Evolutionary conservation across 2,329 filamentous ascomycete species (phyloP), one percentile per base, ranked within the genome.

Genomic region (Xylariaceae sp.): DNA sequence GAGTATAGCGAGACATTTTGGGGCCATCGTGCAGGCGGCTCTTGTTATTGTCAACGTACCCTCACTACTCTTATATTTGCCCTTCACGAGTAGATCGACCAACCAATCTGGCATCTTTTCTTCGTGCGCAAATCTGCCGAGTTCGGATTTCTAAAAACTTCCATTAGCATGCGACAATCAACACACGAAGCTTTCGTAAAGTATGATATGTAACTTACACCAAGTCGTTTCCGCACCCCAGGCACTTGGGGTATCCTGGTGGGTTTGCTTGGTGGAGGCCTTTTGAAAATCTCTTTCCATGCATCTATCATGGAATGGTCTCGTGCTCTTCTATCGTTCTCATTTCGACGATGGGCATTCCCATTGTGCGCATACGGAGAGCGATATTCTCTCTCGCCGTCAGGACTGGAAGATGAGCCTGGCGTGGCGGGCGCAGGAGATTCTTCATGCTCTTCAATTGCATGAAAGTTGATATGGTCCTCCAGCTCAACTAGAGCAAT

Each of bases 101-200:
- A 92, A 77, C 82, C 83, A 88, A 9, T 75, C 71, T 0, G 89
- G 89, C 89, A 92, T 92, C 59, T 81, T 77, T 39, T 84, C 81
- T 67, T 93, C 89, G 60, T 89, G 75, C 1, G 87, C 87, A 69
- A 88, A 84, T 22, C 83, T 82, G 0, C 89, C 89, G 13, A 93
- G 74, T 62, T 91, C 86, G 65, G 76, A 71, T 77, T 80, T 78
- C 68, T 79, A 58, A 42, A 12, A 42, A 31, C 14, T 40, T 13
- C 16, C n/a, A 17, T 46, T 31, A 54, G 5, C 50, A 50, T n/a
- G 4, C 31, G 28, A 12, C 1, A 28, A 7, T 0, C 11, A 10
- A 28, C 9, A 34, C 17, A n/a, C 19, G 19, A 31, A 31, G 7
- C 42, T 13, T 22, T 5, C n/a, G 17, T 16, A 18, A 13, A 2